These are phyloP conservation scores for Xylariaceae sp. DNA, from an alignment of 2,329 filamentous ascomycete genomes.

Conservation along the genomic window DNA sequence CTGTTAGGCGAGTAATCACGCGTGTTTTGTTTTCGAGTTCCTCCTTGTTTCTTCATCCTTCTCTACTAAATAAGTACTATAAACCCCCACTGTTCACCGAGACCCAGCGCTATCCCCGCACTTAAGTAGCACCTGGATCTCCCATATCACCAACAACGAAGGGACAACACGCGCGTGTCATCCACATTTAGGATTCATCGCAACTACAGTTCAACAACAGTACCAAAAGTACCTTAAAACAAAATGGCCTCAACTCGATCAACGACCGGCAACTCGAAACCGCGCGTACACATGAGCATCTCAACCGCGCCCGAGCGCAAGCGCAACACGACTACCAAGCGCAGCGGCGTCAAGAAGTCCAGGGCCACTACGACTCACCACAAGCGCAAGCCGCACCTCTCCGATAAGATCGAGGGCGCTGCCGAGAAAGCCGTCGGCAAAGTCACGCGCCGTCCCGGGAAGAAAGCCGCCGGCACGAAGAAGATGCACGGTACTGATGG, in stretches of 20 bases:
- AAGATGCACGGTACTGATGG: slow-evolving; percentile 28
- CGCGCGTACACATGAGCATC: slow-evolving; percentile 22
- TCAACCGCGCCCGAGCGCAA: slow-evolving; percentile 27
- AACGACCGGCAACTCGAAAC: slow-evolving; percentile 25
- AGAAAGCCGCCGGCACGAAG: slow-evolving; percentile 27
- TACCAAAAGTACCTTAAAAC: background rate
- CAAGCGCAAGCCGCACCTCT: slow-evolving; percentile 27
- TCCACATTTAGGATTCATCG: background rate
- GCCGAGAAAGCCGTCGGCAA: slow-evolving; percentile 26
- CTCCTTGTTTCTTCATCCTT: background rate
- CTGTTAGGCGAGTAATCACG: background rate
- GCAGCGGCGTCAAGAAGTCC: slow-evolving; percentile 17
- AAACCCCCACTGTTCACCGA: background rate
- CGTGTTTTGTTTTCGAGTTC: background rate
- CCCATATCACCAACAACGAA: no score
- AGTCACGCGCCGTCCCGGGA: slow-evolving; percentile 23
- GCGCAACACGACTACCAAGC: slow-evolving; percentile 13
- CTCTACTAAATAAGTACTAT: background rate
- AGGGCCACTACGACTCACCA: slow-evolving; percentile 23
- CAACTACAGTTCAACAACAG: background rate
- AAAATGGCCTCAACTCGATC: slow-evolving; percentile 25
- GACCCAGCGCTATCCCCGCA: background rate
- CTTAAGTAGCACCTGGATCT: no score
- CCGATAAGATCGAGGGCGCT: slow-evolving; percentile 26
- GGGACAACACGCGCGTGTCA: background rate